Base-by-base conservation (phyloP, 139 green algal species). In the Coelastrella sp. region DNA sequence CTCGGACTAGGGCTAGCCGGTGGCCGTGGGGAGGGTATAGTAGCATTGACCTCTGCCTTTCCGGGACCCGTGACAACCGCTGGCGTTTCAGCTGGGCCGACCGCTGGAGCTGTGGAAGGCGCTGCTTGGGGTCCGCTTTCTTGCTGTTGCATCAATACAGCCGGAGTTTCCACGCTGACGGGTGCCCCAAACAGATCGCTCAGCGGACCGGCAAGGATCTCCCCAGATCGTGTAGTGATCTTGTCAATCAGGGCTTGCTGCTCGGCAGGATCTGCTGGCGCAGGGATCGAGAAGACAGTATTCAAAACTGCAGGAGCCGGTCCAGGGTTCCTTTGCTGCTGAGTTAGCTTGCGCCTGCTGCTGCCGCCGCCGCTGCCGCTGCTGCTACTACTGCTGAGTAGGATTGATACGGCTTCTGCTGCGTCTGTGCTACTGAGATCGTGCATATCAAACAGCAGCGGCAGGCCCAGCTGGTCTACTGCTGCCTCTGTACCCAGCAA, bases 231-330 rank as follows among this genome's bases (percentile, higher is more conserved):
- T 7, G 60, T 58, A 19, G 56, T 85, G 17, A 85, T 85, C 17
- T 71, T 68, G 79, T 85, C 47, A 10, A 85, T 85, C 54, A 68
- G 17, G 19, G 60, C 57, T 54, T 60, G 14, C 79, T 68, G 79
- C 2, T 54, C 14, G 19, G 58, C n/a, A 7, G 56, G 57, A n/a
- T 85, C 57, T 54, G 7, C 57, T 8, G 79, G 79, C 23, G 79
- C 79, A 4, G 79, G 79, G 4, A 85, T 57, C 10, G 79, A 68
- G 5, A 85, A 85, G 17, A 85, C 79, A 54, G 79, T 85, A 56
- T 17, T 85, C 14, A 85, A 17, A 20, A 68, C 79, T 68, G 79
- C 79, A 13, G 79, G 79, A 4, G 58, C 5, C 5, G 56, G 56
- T 10, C 5, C 7, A 19, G 73, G 76, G 32, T 83, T 23, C 7